Base-by-base conservation (phyloP, 2,329 filamentous ascomycete genomes). In the Ophiocordyceps camponoti-floridani region DNA sequence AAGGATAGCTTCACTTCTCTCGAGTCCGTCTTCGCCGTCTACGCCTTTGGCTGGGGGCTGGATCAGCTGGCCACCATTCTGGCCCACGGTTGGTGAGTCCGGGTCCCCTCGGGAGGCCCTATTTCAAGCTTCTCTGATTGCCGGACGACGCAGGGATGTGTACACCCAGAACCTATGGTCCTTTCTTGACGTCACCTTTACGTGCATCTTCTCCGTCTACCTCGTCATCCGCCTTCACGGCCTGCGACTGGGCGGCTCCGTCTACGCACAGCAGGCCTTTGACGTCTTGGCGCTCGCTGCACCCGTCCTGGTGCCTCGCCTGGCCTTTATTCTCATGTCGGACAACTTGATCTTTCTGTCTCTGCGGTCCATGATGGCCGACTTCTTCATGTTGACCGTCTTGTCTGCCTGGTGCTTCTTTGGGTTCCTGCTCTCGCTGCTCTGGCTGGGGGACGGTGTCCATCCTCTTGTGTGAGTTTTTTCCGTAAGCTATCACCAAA, bases 111-210 rank as follows among this genome's bases (percentile, higher is more conserved):
- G 8, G 10, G 18, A 4, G 35, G 14, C 14, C n/a, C 35, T 37
- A n/a, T 37, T 8, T 37, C 14, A 14, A 16, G 35, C n/a, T 38
- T 13, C 18, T 11, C 16, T 30, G 37, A 40, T 23, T 45, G 28
- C 31, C 16, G 7, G n/a, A n/a, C 35, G 10, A 2, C 44, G 12
- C 33, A 75, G 83, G 83, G 75, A 77, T 47, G 84, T 91, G 1
- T 88, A 91, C 55, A 87, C 84, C 0, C 84, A 93, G 58, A 89
- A 91, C 52, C 65, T 93, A 4, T 93, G 85, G 85, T 86, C 84
- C 0, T 91, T 93, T 54, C 71, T 93, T 14, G 85, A 91, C 57
- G 77, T 89, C 42, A 77, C 76, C 4, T 93, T 89, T 54, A 73
- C 78, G n/a, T 53, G 69, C 40, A 79, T 91, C 30, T 91, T 84